phyloP scores from a whole-genome alignment of 306 rosid genomes.

The Prunus salicina region DNA sequence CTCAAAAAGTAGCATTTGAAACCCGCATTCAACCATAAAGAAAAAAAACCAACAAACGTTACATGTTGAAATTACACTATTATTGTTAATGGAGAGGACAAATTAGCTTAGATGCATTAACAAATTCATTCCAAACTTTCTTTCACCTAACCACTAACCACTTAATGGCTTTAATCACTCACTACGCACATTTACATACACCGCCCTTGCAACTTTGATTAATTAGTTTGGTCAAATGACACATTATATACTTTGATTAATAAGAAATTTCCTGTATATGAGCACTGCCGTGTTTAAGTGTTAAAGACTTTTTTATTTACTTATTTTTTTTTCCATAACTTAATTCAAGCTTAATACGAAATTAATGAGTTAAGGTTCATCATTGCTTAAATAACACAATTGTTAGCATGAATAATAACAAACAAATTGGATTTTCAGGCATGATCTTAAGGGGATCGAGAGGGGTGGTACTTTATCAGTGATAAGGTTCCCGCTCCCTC shows the following conservation, averaged over 20 bases:
- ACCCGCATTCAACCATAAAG: neutral
- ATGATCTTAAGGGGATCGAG: no score
- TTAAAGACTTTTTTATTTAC: no score
- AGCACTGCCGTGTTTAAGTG: no score
- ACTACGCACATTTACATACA: constrained; percentile 15
- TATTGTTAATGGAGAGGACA: constrained; percentile 34
- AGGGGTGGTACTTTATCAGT: no score
- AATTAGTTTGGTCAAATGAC: neutral
- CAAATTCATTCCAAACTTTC: constrained; percentile 30
- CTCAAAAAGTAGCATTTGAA: neutral
- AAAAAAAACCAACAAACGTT: constrained; percentile 12
- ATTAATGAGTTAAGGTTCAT: no score
- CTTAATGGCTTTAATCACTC: constrained; percentile 23
- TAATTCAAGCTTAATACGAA: no score
- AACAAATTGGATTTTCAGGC: no score
- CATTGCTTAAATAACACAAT: no score
- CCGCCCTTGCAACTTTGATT: neutral
- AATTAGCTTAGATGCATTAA: constrained; percentile 51
- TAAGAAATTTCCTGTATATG: no score
- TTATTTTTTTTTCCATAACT: no score
- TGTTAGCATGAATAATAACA: no score
- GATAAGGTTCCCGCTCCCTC: no score
- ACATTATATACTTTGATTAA: neutral
- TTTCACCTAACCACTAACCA: constrained; percentile 40
- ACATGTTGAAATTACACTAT: constrained; percentile 7